Conservation (phyloP, 179 eudicot species). For the Beta macrorhiza region DNA sequence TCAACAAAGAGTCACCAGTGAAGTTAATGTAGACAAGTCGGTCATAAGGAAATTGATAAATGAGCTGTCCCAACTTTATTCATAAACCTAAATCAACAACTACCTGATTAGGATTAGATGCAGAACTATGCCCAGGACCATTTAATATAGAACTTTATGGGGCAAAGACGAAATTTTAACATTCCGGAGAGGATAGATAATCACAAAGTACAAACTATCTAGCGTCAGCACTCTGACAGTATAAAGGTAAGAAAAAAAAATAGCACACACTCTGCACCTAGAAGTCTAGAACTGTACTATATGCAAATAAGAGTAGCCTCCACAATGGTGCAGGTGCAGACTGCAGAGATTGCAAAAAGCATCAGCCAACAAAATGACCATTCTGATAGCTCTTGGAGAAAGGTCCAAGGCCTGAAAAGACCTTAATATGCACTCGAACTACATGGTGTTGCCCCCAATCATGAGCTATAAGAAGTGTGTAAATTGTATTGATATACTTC, state of each 20-base stretch:
- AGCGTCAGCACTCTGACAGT: background rate
- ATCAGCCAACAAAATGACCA: background rate
- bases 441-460: background rate
- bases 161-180: background rate
- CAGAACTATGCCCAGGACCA: slow-evolving; percentile 1
- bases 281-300: background rate
- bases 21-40: slow-evolving; percentile 2
- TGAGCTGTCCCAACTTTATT: background rate
- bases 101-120: background rate
- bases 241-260: background rate
- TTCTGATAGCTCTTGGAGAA: background rate
- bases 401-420: background rate
- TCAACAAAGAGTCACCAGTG: slow-evolving; percentile 21
- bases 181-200: background rate
- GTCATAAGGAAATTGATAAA: background rate
- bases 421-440: background rate
- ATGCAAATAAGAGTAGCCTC: background rate
- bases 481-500: background rate
- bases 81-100: background rate
- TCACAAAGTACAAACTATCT: background rate
- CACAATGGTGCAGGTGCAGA: background rate
- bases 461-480: background rate
- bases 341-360: too few species aligned
- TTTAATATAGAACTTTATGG: background rate
- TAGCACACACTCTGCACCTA: background rate